Percentiles rank a stretch among this genome's conserved stretches.
Evolutionary conservation across 805 yeast genomes (phyloP).

Genomic region (Sugiyamaella chiloensis): DNA sequence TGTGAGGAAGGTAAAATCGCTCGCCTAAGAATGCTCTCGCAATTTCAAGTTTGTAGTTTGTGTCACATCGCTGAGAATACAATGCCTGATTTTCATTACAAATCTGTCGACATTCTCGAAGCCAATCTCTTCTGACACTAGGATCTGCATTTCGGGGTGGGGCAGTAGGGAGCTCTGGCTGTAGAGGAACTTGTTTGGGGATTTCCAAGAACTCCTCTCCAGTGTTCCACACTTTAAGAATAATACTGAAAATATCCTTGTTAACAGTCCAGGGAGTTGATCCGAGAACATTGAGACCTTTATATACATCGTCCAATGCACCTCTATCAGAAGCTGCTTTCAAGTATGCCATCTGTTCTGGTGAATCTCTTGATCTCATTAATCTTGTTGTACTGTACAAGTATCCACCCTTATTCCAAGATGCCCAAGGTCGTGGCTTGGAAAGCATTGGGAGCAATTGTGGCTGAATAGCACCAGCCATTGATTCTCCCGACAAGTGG

Average conservation of each 20-base stretch:
- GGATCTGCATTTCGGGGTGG: conserved; percentile 75
- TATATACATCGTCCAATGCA: conserved; percentile 61
- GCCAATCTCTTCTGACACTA: conserved; percentile 62
- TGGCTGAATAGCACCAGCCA: conserved; percentile 68
- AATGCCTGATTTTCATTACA: conserved; percentile 60
- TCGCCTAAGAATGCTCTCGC: conserved; percentile 85
- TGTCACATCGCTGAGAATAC: conserved; percentile 89
- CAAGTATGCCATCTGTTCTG: conserved; percentile 86
- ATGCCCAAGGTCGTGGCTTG: conserved; percentile 84
- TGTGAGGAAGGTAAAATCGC: conserved; percentile 58
- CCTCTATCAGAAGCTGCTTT: conserved; percentile 76
- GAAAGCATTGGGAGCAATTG: conserved; percentile 91
- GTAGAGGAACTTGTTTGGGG: conserved; percentile 50
- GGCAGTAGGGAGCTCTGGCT: conserved; percentile 49
- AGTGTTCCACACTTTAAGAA: conserved; percentile 81
- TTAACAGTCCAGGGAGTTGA: conserved; percentile 91
- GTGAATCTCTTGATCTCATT: conserved; percentile 76
- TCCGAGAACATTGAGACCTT: conserved; percentile 84
- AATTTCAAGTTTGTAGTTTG: conserved; percentile 89
- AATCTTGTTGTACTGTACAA: conserved; percentile 58
- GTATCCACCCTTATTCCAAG: conserved; percentile 83
- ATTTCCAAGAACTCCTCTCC: conserved; percentile 74
- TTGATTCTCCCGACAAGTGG: conserved; percentile 62
- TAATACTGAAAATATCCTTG: conserved; percentile 59
- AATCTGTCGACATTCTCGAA: conserved; percentile 52